A percentile compares a stretch with the other conserved stretches of the same genome.
Conservation (phyloP, 1,284 basidiomycete genomes). For the Tylopilus orsonianus region DNA sequence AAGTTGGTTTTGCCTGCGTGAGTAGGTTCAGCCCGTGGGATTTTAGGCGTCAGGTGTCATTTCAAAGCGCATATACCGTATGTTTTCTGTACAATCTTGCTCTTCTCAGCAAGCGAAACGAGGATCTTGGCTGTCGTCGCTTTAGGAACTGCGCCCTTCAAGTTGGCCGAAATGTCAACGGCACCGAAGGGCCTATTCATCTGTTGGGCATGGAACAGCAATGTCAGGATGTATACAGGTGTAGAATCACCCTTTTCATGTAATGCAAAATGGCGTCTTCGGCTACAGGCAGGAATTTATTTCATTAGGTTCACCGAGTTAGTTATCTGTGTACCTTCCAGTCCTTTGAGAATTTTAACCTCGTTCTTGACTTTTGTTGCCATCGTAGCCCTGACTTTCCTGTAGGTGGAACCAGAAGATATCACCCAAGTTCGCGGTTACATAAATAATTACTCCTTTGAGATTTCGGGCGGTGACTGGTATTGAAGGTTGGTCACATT, state of each 20-base stretch:
- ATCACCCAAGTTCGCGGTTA: too few species aligned
- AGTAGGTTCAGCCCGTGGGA: not conserved
- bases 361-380: constrained; percentile 48
- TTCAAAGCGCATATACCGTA: constrained; percentile 54
- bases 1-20: constrained; percentile 76
- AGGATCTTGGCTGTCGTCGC: constrained; percentile 81
- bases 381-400: constrained; percentile 25
- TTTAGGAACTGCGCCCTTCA: constrained; percentile 84
- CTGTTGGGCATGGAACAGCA: constrained; percentile 34
- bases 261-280: constrained; percentile 75
- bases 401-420: too few species aligned
- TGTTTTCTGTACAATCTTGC: constrained; percentile 70
- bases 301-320: not conserved
- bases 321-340: constrained; percentile 49
- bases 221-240: constrained; percentile 5
- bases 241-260: constrained; percentile 55
- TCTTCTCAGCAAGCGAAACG: constrained; percentile 72
- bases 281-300: constrained; percentile 39
- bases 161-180: constrained; percentile 84
- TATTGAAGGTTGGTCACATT: too few species aligned
- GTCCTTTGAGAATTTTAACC: constrained; percentile 63
- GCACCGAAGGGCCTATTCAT: constrained; percentile 78
- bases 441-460: too few species aligned
- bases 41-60: not conserved
- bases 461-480: too few species aligned